phyloP scores from a whole-genome alignment of 1,284 basidiomycete species.

The Abortiporus biennis region DNA sequence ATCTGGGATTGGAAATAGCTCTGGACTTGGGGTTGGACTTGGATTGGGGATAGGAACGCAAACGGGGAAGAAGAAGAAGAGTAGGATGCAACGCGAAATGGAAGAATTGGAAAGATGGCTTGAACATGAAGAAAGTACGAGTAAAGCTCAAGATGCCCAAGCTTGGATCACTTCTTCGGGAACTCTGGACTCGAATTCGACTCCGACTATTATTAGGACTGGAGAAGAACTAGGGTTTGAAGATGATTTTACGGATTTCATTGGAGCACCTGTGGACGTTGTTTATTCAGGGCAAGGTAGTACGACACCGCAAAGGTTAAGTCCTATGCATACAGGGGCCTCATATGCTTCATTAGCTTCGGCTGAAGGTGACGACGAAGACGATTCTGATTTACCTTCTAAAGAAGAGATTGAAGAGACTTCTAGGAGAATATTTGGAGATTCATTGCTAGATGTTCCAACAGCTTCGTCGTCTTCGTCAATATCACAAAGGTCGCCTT shows the following conservation, averaged over 20 bases:
- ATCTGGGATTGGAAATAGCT: slow-evolving; percentile 4
- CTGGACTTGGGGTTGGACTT: slow-evolving; percentile 8
- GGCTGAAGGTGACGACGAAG: slow-evolving; percentile 24
- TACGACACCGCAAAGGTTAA: slow-evolving; percentile 13
- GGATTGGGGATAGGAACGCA: too few species aligned
- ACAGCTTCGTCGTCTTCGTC: background rate
- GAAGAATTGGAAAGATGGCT: slow-evolving; percentile 59
- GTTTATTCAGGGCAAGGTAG: slow-evolving; percentile 11
- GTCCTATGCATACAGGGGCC: slow-evolving; percentile 28
- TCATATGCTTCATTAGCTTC: slow-evolving; percentile 45
- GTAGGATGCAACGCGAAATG: slow-evolving; percentile 42
- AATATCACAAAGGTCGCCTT: too few species aligned
- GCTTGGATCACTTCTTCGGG: slow-evolving; percentile 16
- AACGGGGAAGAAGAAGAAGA: slow-evolving; percentile 20
- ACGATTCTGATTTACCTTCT: slow-evolving; percentile 39
- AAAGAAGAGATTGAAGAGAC: slow-evolving; percentile 46
- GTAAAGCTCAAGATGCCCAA: slow-evolving; percentile 9
- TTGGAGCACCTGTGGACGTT: slow-evolving; percentile 33
- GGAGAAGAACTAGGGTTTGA: slow-evolving; percentile 45
- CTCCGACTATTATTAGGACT: slow-evolving; percentile 21
- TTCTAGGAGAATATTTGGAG: slow-evolving; percentile 51
- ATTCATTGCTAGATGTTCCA: slow-evolving; percentile 11
- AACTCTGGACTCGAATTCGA: slow-evolving; percentile 15
- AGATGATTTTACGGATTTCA: slow-evolving; percentile 72
- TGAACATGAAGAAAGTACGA: slow-evolving; percentile 35